Evolutionary conservation across 257 asterid genomes (phyloP).

Genomic region (Solanum raphanifolium): DNA sequence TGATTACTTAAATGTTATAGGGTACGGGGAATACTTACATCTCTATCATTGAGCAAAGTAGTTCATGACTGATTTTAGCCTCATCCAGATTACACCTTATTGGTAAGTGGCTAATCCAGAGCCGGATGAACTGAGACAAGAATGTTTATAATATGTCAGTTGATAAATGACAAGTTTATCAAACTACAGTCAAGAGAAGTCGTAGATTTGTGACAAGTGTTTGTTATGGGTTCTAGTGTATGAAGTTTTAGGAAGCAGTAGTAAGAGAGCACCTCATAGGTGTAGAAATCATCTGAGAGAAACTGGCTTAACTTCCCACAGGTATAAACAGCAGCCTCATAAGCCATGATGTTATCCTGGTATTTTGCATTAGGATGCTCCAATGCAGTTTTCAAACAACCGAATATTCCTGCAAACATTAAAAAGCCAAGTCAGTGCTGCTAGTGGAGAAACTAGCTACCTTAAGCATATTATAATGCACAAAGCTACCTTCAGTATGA

Average conservation of each 20-base stretch:
- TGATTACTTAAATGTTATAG: background rate
- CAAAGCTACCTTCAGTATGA: background rate
- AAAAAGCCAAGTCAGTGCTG: background rate
- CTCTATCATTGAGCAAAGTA: conserved; percentile 1
- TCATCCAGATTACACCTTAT: background rate
- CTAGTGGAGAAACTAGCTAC: background rate
- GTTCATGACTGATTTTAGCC: background rate
- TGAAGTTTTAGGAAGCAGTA: background rate
- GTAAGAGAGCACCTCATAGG: background rate
- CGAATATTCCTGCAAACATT: background rate
- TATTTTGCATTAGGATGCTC: background rate
- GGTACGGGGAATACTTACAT: background rate
- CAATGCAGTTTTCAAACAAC: background rate
- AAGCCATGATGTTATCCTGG: background rate
- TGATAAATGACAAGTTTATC: background rate
- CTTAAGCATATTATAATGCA: background rate
- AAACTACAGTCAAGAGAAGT: background rate
- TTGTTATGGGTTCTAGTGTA: background rate
- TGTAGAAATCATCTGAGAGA: background rate
- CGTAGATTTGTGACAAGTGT: background rate
- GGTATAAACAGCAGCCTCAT: background rate
- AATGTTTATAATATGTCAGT: background rate
- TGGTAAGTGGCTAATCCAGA: background rate
- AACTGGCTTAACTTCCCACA: background rate
- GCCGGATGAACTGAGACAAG: background rate